Evolutionary conservation across 73 alveolate genomes (phyloP), one percentile per base, ranked within the genome.

Genomic region (Tetrahymena malaccensis): DNA sequence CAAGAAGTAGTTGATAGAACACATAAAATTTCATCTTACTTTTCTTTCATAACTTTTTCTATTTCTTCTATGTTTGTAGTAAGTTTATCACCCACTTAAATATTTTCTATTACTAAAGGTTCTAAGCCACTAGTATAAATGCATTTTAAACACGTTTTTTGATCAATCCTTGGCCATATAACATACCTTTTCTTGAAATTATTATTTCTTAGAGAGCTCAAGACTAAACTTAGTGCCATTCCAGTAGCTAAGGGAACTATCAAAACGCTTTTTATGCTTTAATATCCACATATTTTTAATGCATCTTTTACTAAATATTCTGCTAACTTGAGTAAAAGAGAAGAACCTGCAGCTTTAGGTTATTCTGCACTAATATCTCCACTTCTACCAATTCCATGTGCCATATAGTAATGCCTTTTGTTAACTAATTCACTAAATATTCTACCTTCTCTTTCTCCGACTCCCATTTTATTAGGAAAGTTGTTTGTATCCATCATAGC

Each of bases 271-370:
- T 97, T 96, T 25, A 96, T 89, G 37, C 89, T 70, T 89, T 95
- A 93, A 96, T 95, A 96, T 93, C 97, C 96, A 89, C 96, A 94
- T 31, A 94, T 35, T 95, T 84, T 84, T 94, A 96, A 17, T 13
- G 98, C 97, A 84, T 97, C 97, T 93, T 96, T 96, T 16, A 95
- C 96, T 8, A 97, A 43, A 19, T 27, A 38, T 7, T 94, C 85
- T 35, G 97, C 95, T 93, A 98, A 98, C 96, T 99, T 98, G 34
- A 97, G 98, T 38, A 99, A 96, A 44, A 99, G 97, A 35, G 99
- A 98, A 31, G 99, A 98, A 55, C 99, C 99, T 27, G 99, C 99
- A 10, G 99, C 99, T 96, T 99, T 99, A 33, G 99, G 99, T 95
- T 99, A 98, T 50, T 98, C 97, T 22, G 99, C 99, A 94, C 94